These are phyloP conservation scores for Solanum rostratum DNA, from an alignment of 257 asterid species.

Conservation along the genomic window DNA sequence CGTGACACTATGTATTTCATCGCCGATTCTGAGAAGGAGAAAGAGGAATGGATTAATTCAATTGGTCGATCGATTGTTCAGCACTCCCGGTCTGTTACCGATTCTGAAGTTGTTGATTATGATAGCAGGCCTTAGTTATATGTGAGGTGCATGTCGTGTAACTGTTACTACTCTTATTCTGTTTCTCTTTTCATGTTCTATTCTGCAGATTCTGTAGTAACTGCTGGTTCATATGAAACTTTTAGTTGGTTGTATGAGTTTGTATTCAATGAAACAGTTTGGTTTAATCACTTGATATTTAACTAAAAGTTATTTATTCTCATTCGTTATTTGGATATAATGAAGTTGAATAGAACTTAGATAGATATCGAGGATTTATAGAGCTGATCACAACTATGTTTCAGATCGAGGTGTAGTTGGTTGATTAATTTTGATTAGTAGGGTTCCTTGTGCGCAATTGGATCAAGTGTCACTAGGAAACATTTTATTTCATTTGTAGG, in stretches of 20 bases:
- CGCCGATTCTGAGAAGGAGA: constrained; percentile 83
- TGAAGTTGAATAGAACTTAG: neutral
- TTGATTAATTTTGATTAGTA: neutral
- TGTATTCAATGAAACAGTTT: neutral
- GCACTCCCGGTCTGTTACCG: constrained; percentile 83
- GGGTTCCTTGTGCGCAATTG: neutral
- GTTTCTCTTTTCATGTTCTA: neutral
- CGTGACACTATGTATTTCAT: constrained; percentile 79
- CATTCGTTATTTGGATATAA: neutral
- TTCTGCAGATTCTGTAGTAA: neutral
- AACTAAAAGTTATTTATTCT: neutral
- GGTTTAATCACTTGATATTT: neutral
- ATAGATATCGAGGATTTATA: neutral
- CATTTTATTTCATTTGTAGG: neutral
- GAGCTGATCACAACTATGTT: neutral
- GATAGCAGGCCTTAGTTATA: constrained; percentile 32
- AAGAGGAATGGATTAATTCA: constrained; percentile 90
- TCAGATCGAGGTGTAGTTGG: neutral
- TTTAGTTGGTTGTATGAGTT: neutral
- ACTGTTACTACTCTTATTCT: neutral
- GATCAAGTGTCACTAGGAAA: neutral
- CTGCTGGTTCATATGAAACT: neutral
- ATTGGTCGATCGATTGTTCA: constrained; percentile 80
- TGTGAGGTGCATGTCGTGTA: neutral
- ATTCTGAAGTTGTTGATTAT: constrained; percentile 72